Evolutionary conservation across 148 eudicot genomes (phyloP).

Genomic region (Rhododendron kiyosumense): DNA sequence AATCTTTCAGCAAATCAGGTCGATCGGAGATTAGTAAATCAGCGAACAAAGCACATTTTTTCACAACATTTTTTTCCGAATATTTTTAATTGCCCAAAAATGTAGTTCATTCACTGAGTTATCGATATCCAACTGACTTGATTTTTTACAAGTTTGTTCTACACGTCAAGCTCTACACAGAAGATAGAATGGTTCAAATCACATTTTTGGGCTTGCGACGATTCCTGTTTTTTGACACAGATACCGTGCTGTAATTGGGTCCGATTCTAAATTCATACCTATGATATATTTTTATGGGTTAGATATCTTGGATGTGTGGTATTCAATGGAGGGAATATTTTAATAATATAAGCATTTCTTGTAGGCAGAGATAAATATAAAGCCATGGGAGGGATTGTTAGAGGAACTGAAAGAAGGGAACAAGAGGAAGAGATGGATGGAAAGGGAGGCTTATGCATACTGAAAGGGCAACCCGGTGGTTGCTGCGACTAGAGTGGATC

Average conservation of each 20-base stretch:
- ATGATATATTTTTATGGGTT: background rate
- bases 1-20: too few relatives aligned
- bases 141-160: too few relatives aligned
- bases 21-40: too few relatives aligned
- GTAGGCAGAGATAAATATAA: conserved; percentile 41
- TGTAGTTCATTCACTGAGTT: too few relatives aligned
- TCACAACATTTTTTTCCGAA: too few relatives aligned
- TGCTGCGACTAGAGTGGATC: conserved; percentile 58
- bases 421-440: conserved; percentile 38
- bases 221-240: too few relatives aligned
- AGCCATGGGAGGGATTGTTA: conserved; percentile 58
- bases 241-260: background rate
- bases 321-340: background rate
- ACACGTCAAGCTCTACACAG: too few relatives aligned
- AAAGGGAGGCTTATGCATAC: conserved; percentile 72
- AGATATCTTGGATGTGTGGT: background rate
- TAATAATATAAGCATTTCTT: background rate
- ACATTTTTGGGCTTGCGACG: too few relatives aligned
- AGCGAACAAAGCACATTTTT: too few relatives aligned
- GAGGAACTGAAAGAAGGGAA: conserved; percentile 70
- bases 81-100: too few relatives aligned
- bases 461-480: conserved; percentile 88
- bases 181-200: too few relatives aligned
- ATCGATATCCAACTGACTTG: too few relatives aligned
- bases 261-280: background rate